A percentile compares a stretch with the other conserved stretches of the same genome.
These are phyloP conservation scores for Arthrobotrys megalospora DNA, from an alignment of 2,329 filamentous ascomycete genomes.

Conservation along the genomic window DNA sequence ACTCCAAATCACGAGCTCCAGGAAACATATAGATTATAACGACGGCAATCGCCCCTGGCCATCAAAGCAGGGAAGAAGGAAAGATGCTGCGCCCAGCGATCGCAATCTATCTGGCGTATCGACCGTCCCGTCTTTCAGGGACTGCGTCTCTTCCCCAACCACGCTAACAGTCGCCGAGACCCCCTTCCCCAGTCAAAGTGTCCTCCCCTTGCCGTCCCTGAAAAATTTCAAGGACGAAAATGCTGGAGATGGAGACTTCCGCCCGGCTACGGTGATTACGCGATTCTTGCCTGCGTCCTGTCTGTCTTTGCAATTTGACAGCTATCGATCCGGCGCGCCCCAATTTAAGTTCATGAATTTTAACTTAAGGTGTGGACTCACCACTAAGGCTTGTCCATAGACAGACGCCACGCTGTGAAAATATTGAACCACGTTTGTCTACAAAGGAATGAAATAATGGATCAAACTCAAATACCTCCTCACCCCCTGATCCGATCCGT, in stretches of 20 bases:
- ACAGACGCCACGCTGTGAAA: background rate
- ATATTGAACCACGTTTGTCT: no score
- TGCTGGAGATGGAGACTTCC: background rate
- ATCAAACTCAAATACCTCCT: conserved; percentile 14
- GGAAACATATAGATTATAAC: background rate
- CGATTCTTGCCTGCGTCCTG: conserved; percentile 49
- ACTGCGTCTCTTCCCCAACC: background rate
- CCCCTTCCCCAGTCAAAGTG: conserved; percentile 10
- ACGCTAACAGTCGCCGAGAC: conserved; percentile 30
- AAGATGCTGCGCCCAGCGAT: conserved; percentile 38
- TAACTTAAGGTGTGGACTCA: conserved; percentile 16
- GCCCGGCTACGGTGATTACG: conserved; percentile 48
- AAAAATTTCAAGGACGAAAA: conserved; percentile 28
- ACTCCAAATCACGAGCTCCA: conserved; percentile 18
- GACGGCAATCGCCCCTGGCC: conserved; percentile 4
- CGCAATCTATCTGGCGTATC: conserved; percentile 58
- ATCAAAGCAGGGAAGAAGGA: background rate
- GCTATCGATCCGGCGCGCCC: background rate
- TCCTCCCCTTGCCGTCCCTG: conserved; percentile 31
- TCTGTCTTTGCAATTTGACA: background rate
- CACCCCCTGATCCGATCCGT: background rate
- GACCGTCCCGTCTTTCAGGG: conserved; percentile 51
- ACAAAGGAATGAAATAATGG: background rate
- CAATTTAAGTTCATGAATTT: background rate
- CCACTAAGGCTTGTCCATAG: background rate